These are phyloP conservation scores for Leccinum subspadiceum DNA, from an alignment of 1,284 basidiomycete genomes.

Conservation along the genomic window DNA sequence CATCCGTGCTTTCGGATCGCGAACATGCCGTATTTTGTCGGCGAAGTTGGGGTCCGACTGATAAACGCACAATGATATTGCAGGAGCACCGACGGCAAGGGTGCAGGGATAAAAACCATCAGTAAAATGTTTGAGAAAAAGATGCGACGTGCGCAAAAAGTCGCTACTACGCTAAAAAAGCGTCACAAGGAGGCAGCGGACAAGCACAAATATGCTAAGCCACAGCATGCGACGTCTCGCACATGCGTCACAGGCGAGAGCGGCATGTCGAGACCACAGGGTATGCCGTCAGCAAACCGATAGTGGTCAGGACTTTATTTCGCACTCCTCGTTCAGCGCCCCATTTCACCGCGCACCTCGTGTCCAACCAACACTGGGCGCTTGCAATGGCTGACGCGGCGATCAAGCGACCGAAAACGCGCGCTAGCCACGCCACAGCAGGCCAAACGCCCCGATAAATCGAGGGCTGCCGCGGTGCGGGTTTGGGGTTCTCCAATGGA, in stretches of 20 bases:
- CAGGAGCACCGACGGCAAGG: slow-evolving; percentile 31
- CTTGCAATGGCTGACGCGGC: slow-evolving; percentile 70
- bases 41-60: slow-evolving; percentile 82
- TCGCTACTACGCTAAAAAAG: slow-evolving; percentile 32
- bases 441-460: slow-evolving; percentile 75
- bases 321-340: slow-evolving; percentile 92
- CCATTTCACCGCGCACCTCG: slow-evolving; percentile 88
- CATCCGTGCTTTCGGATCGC: slow-evolving; percentile 87
- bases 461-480: slow-evolving; percentile 72
- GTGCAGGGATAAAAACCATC: slow-evolving; percentile 49
- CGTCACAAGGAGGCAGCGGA: slow-evolving; percentile 54
- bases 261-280: slow-evolving; percentile 37
- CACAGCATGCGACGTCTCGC: slow-evolving; percentile 40
- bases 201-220: slow-evolving; percentile 55
- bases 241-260: slow-evolving; percentile 62
- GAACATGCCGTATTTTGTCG: slow-evolving; percentile 81
- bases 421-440: slow-evolving; percentile 63
- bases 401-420: slow-evolving; percentile 89
- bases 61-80: slow-evolving; percentile 34
- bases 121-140: slow-evolving; percentile 51
- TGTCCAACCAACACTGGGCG: slow-evolving; percentile 75
- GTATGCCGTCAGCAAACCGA: slow-evolving; percentile 34
- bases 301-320: slow-evolving; percentile 43
- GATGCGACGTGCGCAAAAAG: slow-evolving; percentile 22
- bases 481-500: slow-evolving; percentile 86